phyloP scores from a whole-genome alignment of 208 protist species.

The Leishmania mexicana region DNA sequence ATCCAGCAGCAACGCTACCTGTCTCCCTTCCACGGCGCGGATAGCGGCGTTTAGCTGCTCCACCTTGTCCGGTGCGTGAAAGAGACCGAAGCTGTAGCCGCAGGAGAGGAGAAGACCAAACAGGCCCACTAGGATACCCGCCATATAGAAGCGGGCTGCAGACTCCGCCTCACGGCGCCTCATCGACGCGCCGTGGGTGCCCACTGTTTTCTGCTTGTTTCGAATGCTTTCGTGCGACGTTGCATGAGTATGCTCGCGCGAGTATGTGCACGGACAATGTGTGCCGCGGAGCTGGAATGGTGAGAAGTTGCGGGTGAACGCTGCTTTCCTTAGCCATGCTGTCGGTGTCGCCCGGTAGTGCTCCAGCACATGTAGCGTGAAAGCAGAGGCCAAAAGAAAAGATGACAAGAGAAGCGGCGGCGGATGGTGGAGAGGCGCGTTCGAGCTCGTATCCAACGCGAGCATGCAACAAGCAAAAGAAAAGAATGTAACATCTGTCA shows the following conservation, averaged over 20 bases:
- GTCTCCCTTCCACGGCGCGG: slow-evolving; percentile 16
- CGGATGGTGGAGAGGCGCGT: neutral
- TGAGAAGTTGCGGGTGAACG: neutral
- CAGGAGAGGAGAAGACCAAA: slow-evolving; percentile 10
- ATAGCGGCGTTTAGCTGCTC: slow-evolving; percentile 26
- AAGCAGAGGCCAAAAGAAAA: neutral
- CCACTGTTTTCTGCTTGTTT: neutral
- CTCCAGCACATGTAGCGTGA: neutral
- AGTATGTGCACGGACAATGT: neutral
- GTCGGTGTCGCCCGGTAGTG: neutral
- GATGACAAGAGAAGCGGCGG: neutral
- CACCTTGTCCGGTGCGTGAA: slow-evolving; percentile 2
- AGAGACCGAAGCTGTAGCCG: slow-evolving; percentile 12
- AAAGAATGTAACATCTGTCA: neutral
- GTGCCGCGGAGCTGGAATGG: neutral
- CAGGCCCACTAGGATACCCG: slow-evolving; percentile 20
- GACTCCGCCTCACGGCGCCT: slow-evolving; percentile 4
- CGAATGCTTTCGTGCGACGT: neutral
- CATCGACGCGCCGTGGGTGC: neutral
- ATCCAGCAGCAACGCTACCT: slow-evolving; percentile 5
- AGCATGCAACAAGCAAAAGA: neutral
- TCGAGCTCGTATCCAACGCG: neutral
- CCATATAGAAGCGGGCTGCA: slow-evolving; percentile 17
- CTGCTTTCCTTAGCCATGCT: neutral
- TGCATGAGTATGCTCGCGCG: neutral